Evolutionary conservation across 179 eudicot genomes (phyloP), one percentile per base, ranked within the genome.

Genomic region (Pouteria campechiana): DNA sequence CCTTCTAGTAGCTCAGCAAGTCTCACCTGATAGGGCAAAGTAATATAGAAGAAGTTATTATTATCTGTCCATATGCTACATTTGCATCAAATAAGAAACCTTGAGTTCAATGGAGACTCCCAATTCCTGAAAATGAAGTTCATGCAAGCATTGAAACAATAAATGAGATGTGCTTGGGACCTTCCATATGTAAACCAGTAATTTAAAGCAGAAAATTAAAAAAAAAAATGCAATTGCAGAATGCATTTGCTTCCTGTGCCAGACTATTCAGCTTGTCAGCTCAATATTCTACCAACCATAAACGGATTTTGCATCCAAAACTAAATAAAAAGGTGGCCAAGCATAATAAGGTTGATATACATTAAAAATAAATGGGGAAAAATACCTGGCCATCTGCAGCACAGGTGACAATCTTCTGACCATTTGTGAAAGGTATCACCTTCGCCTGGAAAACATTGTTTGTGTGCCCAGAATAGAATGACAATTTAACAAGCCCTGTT

Each of bases 351-450:
- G 6, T n/a, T 32, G 32, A 6, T 32, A 8, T 12, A 10, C n/a
- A n/a, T n/a, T n/a, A 45, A 18, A 4, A 21, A 53, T n/a, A 11
- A 20, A 32, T 41, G 48, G 17, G 37, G 4, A 55, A 27, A 41
- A 25, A 60, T 43, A 85, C 95, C 88, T 81, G 92, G 23, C 93
- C 83, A 67, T 85, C 95, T 31, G 81, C 88, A 13, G 88, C 68
- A 48, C 79, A 68, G 33, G 95, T 75, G 33, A 81, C 76, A 23
- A 81, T 66, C n/a, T 30, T 60, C 31, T 60, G 69, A 56, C 75
- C 92, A 66, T 81, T 79, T 16, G 77, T 67, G 45, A 72, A 81
- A 5, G 95, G 95, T 87, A 84, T 70, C 41, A 84, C 58, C 48
- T 41, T 78, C 50, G 75, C 67, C 71, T 85, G 95, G 54, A 81